These are phyloP conservation scores for Neofusicoccum laricinum DNA, from an alignment of 2,329 filamentous ascomycete species.

Conservation along the genomic window DNA sequence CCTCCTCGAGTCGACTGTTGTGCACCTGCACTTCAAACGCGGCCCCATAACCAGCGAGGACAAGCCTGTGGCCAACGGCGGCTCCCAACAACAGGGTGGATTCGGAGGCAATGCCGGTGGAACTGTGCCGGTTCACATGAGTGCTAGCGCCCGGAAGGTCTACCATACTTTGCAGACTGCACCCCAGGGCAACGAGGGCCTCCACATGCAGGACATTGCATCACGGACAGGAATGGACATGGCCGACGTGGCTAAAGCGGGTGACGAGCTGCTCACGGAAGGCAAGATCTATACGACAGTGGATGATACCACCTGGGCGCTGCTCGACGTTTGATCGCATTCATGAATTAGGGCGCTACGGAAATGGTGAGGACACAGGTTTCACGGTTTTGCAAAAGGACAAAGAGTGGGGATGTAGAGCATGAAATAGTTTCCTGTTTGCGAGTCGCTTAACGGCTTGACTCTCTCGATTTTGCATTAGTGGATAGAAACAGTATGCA, in stretches of 20 bases:
- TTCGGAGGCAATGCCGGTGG: neutral
- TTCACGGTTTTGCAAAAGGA: neutral
- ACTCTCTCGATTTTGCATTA: constrained; percentile 25
- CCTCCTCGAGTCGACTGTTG: constrained; percentile 81
- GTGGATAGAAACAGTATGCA: constrained; percentile 41
- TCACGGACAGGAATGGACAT: constrained; percentile 62
- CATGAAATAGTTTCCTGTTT: neutral
- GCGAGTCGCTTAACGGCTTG: neutral
- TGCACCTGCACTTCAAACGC: constrained; percentile 79
- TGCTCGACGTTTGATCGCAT: constrained; percentile 62
- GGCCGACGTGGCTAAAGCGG: constrained; percentile 70
- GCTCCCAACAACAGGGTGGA: constrained; percentile 5
- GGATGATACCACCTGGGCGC: constrained; percentile 88
- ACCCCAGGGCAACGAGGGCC: constrained; percentile 74
- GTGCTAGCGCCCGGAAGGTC: constrained; percentile 62
- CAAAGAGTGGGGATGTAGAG: neutral
- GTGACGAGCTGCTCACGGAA: constrained; percentile 72
- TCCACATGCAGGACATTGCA: constrained; percentile 77
- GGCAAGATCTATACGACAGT: constrained; percentile 87
- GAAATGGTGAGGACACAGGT: neutral
- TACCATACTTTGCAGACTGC: constrained; percentile 66
- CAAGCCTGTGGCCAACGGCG: constrained; percentile 26
- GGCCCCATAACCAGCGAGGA: constrained; percentile 55
- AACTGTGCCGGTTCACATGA: constrained; percentile 32
- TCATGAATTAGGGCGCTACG: neutral